Evolutionary conservation across 2,329 filamentous ascomycete species (phyloP).

Genomic region (Fusarium sp.): DNA sequence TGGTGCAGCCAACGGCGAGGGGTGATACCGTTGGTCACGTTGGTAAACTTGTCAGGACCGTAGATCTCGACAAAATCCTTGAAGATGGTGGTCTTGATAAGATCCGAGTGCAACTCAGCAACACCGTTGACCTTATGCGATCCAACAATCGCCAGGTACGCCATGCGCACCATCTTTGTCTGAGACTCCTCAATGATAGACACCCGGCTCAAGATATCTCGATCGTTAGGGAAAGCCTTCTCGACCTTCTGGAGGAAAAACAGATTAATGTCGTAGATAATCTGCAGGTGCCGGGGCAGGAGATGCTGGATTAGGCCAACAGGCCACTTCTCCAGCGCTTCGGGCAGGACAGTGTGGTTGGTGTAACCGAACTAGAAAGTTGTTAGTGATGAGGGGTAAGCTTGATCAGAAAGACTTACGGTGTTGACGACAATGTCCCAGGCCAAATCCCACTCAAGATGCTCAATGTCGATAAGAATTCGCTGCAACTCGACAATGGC

Average conservation of each 20-base stretch:
- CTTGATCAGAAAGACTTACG: conserved; percentile 59
- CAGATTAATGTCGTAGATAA: conserved; percentile 98
- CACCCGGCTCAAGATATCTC: conserved; percentile 87
- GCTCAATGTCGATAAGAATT: conserved; percentile 90
- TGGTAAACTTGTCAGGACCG: conserved; percentile 97
- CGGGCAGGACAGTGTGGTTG: conserved; percentile 97
- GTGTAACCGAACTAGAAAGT: conserved; percentile 87
- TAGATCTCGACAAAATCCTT: conserved; percentile 98
- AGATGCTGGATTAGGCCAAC: conserved; percentile 93
- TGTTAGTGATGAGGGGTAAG: conserved; percentile 15
- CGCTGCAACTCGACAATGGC: conserved; percentile 97
- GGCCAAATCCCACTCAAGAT: conserved; percentile 92
- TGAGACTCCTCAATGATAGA: conserved; percentile 98
- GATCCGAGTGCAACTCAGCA: conserved; percentile 95
- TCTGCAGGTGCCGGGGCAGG: conserved; percentile 92
- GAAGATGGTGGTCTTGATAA: conserved; percentile 99
- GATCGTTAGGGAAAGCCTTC: conserved; percentile 89
- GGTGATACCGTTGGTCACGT: conserved; percentile 98
- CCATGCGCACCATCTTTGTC: conserved; percentile 99
- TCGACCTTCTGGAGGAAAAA: conserved; percentile 94
- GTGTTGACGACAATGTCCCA: conserved; percentile 85
- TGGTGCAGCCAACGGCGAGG: conserved; percentile 97
- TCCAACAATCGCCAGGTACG: conserved; percentile 92
- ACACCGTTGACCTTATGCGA: conserved; percentile 99
- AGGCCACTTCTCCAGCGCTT: conserved; percentile 98